Conservation (phyloP, 2,329 filamentous ascomycete genomes). For the Colletotrichum gloeosporioides region DNA sequence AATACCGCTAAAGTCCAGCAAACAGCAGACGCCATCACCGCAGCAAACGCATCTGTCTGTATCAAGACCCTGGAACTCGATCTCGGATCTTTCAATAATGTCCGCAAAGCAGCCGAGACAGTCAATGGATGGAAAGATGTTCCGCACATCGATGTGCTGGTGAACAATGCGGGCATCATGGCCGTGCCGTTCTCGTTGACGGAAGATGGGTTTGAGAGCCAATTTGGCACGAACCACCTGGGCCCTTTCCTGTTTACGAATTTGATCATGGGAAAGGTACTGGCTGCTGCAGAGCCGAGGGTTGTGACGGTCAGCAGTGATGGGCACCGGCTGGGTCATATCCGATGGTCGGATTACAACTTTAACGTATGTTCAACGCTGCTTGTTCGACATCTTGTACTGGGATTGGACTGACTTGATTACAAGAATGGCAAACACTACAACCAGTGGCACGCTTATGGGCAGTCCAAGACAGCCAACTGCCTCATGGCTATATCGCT, state of each 20-base stretch:
- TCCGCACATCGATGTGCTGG: conserved; percentile 41
- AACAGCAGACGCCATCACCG: conserved; percentile 39
- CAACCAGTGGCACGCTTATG: conserved; percentile 30
- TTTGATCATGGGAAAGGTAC: conserved; percentile 35
- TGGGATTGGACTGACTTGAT: not conserved
- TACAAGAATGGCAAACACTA: conserved; percentile 23
- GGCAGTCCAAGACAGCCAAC: conserved; percentile 32
- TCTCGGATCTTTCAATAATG: conserved; percentile 41
- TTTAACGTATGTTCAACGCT: conserved; percentile 37
- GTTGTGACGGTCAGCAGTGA: conserved; percentile 51
- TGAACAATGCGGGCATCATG: conserved; percentile 52
- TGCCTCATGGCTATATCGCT: conserved; percentile 35
- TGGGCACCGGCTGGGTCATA: conserved; percentile 44
- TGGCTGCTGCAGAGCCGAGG: conserved; percentile 30
- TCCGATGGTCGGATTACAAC: conserved; percentile 49
- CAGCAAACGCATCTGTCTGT: conserved; percentile 34
- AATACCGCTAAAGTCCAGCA: conserved; percentile 42
- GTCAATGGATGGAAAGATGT: conserved; percentile 38
- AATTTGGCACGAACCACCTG: conserved; percentile 42
- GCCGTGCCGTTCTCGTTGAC: conserved; percentile 32
- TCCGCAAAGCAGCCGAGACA: conserved; percentile 42
- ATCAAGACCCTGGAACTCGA: conserved; percentile 41
- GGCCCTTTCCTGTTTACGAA: conserved; percentile 46
- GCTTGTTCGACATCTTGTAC: not conserved
- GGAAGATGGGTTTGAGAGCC: conserved; percentile 43